These are phyloP conservation scores for Serendipita vermifera DNA, from an alignment of 768 basidiomycete genomes.

Conservation along the genomic window DNA sequence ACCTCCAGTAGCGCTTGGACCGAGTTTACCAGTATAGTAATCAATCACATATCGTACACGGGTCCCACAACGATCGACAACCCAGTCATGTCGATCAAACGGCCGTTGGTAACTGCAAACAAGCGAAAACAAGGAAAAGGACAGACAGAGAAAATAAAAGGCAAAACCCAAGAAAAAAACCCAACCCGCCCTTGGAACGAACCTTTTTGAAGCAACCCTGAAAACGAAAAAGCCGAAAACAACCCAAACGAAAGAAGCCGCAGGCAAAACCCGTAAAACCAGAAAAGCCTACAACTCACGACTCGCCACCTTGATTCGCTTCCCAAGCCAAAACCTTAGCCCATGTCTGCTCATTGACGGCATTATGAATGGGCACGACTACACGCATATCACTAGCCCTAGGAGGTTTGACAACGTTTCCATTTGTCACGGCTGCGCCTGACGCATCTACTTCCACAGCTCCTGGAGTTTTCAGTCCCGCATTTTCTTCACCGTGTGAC, in stretches of 20 bases:
- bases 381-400: conserved; percentile 82
- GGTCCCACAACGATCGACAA: conserved; percentile 84
- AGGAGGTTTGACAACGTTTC: conserved; percentile 32
- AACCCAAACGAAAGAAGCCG: conserved; percentile 35
- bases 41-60: conserved; percentile 92
- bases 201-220: conserved; percentile 72
- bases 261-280: background rate
- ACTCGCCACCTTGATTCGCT: conserved; percentile 60
- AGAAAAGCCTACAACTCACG: conserved; percentile 23
- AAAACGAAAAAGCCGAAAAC: conserved; percentile 75
- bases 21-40: conserved; percentile 76
- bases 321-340: conserved; percentile 75
- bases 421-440: conserved; percentile 3
- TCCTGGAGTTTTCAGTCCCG: background rate
- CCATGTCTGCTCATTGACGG: conserved; percentile 89
- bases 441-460: conserved; percentile 9
- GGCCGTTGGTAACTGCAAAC: conserved; percentile 70
- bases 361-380: conserved; percentile 97
- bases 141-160: background rate
- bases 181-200: conserved; percentile 69
- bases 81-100: conserved; percentile 96
- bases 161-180: conserved; percentile 73
- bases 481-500: conserved; percentile 4
- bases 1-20: conserved; percentile 26
- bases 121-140: background rate